phyloP scores from a whole-genome alignment of 352 stramenopile genomes.

The Globisporangium camurandrum region DNA sequence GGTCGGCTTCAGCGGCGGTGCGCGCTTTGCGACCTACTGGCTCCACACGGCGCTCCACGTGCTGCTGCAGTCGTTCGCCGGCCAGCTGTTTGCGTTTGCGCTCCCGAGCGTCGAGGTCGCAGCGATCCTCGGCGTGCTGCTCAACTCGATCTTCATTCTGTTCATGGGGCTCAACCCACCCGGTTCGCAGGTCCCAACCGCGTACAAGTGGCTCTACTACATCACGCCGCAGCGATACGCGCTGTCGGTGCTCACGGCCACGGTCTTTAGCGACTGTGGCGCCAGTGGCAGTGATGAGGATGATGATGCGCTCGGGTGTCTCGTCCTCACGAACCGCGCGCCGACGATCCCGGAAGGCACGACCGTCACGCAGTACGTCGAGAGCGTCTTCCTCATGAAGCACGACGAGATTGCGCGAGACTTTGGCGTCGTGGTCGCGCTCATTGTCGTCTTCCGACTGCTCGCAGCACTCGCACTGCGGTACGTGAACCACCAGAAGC shows the following conservation, averaged over 20 bases:
- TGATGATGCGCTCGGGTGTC: conserved; percentile 8
- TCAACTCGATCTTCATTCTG: conserved; percentile 55
- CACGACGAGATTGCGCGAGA: conserved; percentile 17
- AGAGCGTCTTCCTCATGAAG: conserved; percentile 20
- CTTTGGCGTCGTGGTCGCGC: conserved; percentile 13
- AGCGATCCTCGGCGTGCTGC: conserved; percentile 28
- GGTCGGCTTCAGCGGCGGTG: not conserved
- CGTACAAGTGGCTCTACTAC: conserved; percentile 56
- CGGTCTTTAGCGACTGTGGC: not conserved
- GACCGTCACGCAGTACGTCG: conserved; percentile 24
- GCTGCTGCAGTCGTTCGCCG: conserved; percentile 3
- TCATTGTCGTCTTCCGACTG: conserved; percentile 32
- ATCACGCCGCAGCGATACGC: conserved; percentile 39
- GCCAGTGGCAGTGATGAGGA: too few relatives aligned
- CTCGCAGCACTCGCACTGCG: conserved; percentile 27
- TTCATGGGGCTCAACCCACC: conserved; percentile 48
- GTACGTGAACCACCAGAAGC: conserved; percentile 23
- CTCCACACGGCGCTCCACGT: conserved; percentile 2
- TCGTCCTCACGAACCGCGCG: not conserved
- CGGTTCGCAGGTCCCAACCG: conserved; percentile 25
- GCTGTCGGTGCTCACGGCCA: conserved; percentile 21
- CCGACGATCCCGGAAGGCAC: conserved; percentile 2
- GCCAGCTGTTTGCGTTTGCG: conserved; percentile 29
- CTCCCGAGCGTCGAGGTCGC: conserved; percentile 37
- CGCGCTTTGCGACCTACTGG: not conserved